Evolutionary conservation across 2,329 filamentous ascomycete species (phyloP).

Genomic region (Dothistroma septosporum): DNA sequence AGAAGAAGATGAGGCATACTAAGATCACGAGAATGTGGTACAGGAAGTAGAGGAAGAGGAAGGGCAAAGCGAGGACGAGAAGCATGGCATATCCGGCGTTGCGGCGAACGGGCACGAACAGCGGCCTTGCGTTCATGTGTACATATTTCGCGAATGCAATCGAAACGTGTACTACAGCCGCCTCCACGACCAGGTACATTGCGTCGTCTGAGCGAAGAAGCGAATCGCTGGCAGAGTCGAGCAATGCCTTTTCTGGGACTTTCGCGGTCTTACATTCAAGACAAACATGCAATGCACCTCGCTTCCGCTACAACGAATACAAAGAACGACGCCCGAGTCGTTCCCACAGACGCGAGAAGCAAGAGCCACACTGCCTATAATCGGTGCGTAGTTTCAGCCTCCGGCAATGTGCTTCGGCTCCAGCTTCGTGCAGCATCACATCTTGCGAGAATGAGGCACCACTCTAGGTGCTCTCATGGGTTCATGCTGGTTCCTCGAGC

Average conservation of each 20-base stretch:
- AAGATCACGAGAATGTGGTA: constrained; percentile 55
- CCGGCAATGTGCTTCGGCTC: not conserved
- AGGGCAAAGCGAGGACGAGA: not conserved
- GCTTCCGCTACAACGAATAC: too few species aligned
- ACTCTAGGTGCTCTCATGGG: not conserved
- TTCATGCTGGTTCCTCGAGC: not conserved
- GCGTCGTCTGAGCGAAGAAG: not conserved
- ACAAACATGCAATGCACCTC: too few species aligned
- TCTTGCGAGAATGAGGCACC: not conserved
- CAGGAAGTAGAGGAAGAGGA: constrained; percentile 39
- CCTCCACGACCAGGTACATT: not conserved
- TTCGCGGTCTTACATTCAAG: too few species aligned
- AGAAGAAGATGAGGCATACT: constrained; percentile 66
- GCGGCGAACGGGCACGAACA: constrained; percentile 10
- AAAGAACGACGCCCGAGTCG: not conserved
- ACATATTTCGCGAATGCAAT: constrained; percentile 15
- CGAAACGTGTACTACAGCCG: not conserved
- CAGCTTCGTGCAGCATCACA: not conserved
- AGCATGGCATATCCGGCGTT: constrained; percentile 19
- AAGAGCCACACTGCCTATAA: not conserved
- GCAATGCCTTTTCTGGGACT: too few species aligned
- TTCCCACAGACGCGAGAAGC: not conserved
- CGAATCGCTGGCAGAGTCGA: not conserved
- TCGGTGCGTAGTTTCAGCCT: not conserved
- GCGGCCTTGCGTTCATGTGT: constrained; percentile 20